Base-by-base conservation (phyloP, 495 filamentous ascomycete genomes). In the Hypomontagnella submonticulosa region DNA sequence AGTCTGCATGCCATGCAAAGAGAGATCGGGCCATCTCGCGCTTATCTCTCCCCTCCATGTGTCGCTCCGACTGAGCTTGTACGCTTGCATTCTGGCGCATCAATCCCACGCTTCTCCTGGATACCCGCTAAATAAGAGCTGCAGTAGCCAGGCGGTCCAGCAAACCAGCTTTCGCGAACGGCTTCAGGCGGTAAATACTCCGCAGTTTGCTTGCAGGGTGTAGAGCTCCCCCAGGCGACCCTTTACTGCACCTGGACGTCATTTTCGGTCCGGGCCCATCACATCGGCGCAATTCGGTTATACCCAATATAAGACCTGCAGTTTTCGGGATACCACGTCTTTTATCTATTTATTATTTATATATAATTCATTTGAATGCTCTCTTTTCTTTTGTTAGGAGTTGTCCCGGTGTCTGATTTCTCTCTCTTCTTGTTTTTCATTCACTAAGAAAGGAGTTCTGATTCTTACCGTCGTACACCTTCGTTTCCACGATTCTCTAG, bases 211-310 rank as follows among this genome's bases (percentile, higher is more conserved):
- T 38, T 47, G 44, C 61, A 61, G 57, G 49, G 30, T 61, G 23
- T 42, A 60, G 44, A 33, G 13, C 36, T 60, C 8, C 42, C 55
- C 33, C 20, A 47, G 51, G 43, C 15, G 36, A 65, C 27, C 52
- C 50, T 37, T 52, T 46, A 34, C 63, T 73, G 59, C 61, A 66
- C 37, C 51, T 36, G 69, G 38, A 71, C 64, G 68, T 73, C 68
- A 73, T 66, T 33, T 67, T 68, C 65, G 65, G 65, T 32, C 65
- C 65, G 65, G 65, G 23, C 37, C 54, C 59, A 48, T 52, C 30
- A 53, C 52, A 15, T 68, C 65, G 66, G 60, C 61, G 50, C 44
- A 46, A 66, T 53, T 69, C 61, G 55, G 61, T 65, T 46, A 55
- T 47, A 46, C 12, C 51, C 36, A 60, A 52, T 61, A 65, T 58